These are phyloP conservation scores for Chaetomium tenue DNA, from an alignment of 495 filamentous ascomycete genomes.

Conservation along the genomic window DNA sequence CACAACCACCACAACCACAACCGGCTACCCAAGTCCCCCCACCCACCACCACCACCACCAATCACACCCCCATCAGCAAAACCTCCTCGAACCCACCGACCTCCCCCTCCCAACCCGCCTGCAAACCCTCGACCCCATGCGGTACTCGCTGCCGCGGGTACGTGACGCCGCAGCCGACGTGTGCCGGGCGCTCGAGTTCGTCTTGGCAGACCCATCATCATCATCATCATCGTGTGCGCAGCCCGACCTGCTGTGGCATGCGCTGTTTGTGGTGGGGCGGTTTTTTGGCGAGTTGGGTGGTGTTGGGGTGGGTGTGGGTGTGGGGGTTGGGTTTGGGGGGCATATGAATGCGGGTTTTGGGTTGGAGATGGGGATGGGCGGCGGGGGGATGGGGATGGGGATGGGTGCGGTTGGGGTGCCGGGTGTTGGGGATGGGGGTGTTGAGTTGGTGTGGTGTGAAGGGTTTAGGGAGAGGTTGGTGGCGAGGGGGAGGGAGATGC, in stretches of 20 bases:
- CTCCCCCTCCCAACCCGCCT: slow-evolving; percentile 23
- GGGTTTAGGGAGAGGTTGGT: slow-evolving; percentile 33
- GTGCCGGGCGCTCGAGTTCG: slow-evolving; percentile 42
- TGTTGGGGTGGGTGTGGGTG: not conserved
- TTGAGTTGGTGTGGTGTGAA: slow-evolving; percentile 47
- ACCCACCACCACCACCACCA: not conserved
- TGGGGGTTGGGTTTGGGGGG: slow-evolving; percentile 7
- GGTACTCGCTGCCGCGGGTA: slow-evolving; percentile 27
- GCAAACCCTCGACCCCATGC: slow-evolving; percentile 29
- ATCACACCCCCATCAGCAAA: not conserved
- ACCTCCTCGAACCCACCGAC: not conserved
- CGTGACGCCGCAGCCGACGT: slow-evolving; percentile 37
- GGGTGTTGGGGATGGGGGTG: slow-evolving; percentile 19
- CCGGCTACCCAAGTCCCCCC: not conserved
- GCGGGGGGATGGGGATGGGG: not conserved
- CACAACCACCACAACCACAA: slow-evolving; percentile 4
- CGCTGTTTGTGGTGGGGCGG: slow-evolving; percentile 35
- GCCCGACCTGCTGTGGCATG: slow-evolving; percentile 43
- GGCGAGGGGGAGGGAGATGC: slow-evolving; percentile 27
- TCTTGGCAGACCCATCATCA: not conserved
- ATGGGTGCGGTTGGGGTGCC: not conserved
- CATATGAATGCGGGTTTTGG: not conserved
- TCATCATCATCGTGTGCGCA: slow-evolving; percentile 31
- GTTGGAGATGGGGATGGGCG: slow-evolving; percentile 3
- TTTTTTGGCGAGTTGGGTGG: slow-evolving; percentile 32